Evolutionary conservation across 371 early-diverging fungal species (phyloP), one percentile per base, ranked within the genome.

Genomic region (Apophysomyces ossiformis): DNA sequence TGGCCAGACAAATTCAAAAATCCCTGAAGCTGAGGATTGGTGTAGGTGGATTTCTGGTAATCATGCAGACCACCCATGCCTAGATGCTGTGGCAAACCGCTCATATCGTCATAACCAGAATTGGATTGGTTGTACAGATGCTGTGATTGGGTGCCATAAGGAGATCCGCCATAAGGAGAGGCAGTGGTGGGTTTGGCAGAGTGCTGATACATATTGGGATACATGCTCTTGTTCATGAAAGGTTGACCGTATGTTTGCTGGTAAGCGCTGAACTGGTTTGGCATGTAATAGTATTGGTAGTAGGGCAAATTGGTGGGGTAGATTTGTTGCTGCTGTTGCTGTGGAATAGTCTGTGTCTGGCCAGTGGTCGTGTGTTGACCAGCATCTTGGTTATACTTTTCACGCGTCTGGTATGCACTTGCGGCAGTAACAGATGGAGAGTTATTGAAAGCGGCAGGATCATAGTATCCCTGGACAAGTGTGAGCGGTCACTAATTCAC

Each of bases 221-320:
- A 95, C 86, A 92, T 88, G 64, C 83, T 85, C 86, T 94, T 93
- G 84, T 90, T 92, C 79, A 90, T 84, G 67, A 91, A 93, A 12
- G 92, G 95, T 69, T 93, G 94, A 36, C 87, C 90, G 73, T 93
- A 95, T 12, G 86, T 83, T 67, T 85, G 86, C 66, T 87, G 87
- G 70, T 89, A 89, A 26, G 84, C 83, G 57, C 84, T 83, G 79
- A 85, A 93, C 77, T 92, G 92, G 76, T 87, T 87, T 35, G 85
- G 85, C 78, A 82, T 84, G 75, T 90, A 90, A 73, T 92, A 92
- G 77, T 92, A 91, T 32, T 92, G 90, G 74, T 89, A 89, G 82
- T 89, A 91, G 6, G 85, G 83, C 64, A 83, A 69, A 26, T 76
- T 78, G 61, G 71, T 71, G 37, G 76, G 77, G 56, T 80, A 80